phyloP scores from a whole-genome alignment of 2,329 filamentous ascomycete species.

The Parasarocladium wereldwijsianum region DNA sequence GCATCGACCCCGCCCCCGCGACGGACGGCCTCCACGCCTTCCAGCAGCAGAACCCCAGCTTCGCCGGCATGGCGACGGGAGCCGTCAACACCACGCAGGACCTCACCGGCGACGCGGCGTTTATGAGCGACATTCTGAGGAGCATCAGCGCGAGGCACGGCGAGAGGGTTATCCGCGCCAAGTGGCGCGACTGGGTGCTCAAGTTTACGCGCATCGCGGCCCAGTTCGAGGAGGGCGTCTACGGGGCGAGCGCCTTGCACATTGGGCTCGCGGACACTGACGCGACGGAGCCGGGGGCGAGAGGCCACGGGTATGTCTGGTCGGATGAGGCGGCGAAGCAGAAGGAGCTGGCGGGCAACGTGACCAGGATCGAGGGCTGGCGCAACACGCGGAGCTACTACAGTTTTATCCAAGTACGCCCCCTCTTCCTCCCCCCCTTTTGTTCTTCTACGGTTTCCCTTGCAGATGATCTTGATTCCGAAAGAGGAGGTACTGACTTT shows the following conservation, averaged over 20 bases:
- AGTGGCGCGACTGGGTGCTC: conserved; percentile 88
- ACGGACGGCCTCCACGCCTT: conserved; percentile 84
- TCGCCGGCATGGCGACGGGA: conserved; percentile 32
- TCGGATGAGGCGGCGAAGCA: conserved; percentile 65
- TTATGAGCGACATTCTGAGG: conserved; percentile 74
- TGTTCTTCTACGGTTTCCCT: not conserved
- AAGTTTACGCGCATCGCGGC: conserved; percentile 88
- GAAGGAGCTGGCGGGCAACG: conserved; percentile 80
- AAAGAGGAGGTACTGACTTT: too few relatives aligned
- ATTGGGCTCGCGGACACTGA: conserved; percentile 65
- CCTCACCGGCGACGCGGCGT: conserved; percentile 71
- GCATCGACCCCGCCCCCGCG: conserved; percentile 63
- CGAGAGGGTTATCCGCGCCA: conserved; percentile 77
- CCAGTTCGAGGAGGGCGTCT: conserved; percentile 90
- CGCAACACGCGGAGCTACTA: conserved; percentile 91
- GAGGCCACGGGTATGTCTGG: conserved; percentile 93
- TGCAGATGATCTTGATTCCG: too few relatives aligned
- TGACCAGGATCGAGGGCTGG: conserved; percentile 92
- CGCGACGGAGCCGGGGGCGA: conserved; percentile 39
- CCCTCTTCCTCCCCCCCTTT: not conserved
- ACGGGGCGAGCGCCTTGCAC: conserved; percentile 79
- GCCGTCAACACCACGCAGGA: conserved; percentile 36
- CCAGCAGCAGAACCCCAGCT: conserved; percentile 58
- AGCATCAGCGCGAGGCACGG: conserved; percentile 79
- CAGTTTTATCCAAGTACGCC: conserved; percentile 69